Evolutionary conservation across 306 rosid genomes (phyloP).

Genomic region (Lithocarpus polystachyus): DNA sequence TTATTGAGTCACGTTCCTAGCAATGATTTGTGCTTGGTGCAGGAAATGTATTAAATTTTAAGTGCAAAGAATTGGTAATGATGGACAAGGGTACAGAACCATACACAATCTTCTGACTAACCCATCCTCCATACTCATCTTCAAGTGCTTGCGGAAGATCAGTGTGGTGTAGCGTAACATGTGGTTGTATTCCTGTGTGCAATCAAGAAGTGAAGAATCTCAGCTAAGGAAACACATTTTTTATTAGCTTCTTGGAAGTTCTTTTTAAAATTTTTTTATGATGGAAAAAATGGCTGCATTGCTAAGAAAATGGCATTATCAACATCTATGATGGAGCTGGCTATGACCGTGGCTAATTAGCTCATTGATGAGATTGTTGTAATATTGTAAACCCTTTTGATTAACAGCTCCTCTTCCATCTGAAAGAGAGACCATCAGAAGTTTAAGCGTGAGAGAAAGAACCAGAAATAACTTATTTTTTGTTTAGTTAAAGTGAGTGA

Average conservation of each 20-base stretch:
- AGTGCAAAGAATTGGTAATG: too few species aligned
- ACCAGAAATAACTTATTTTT: background rate
- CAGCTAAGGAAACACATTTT: too few species aligned
- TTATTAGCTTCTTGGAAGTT: background rate
- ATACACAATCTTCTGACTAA: too few species aligned
- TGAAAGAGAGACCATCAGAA: slow-evolving; percentile 1
- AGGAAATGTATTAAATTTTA: too few species aligned
- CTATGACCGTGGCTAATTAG: slow-evolving; percentile 45
- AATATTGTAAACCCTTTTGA: slow-evolving; percentile 57
- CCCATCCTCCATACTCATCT: too few species aligned
- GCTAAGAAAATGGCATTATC: background rate
- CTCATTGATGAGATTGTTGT: slow-evolving; percentile 66
- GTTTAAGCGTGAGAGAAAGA: background rate
- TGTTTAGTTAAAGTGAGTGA: background rate
- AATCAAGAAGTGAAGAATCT: too few species aligned
- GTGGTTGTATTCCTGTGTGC: slow-evolving; percentile 67
- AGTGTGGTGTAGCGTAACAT: too few species aligned
- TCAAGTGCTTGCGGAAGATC: too few species aligned
- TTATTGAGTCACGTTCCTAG: too few species aligned
- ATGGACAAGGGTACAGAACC: too few species aligned
- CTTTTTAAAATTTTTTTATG: too few species aligned
- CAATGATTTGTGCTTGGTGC: too few species aligned
- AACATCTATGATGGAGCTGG: background rate
- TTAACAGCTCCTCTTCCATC: slow-evolving; percentile 71
- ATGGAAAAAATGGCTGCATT: background rate